phyloP scores from a whole-genome alignment of 805 yeast species.

The Cyberlindnera amylophila region DNA sequence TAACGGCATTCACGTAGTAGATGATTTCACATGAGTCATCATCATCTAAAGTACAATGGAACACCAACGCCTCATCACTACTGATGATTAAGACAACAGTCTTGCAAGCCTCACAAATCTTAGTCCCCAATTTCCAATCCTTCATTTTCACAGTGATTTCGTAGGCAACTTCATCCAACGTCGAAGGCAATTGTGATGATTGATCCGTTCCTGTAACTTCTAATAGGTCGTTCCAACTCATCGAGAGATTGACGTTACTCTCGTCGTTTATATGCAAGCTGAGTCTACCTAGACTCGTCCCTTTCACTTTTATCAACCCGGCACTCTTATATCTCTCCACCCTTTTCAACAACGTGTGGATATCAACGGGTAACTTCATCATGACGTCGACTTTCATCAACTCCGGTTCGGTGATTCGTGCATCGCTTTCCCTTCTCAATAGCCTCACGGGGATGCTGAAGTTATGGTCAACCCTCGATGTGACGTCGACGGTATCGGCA shows the following conservation, averaged over 20 bases:
- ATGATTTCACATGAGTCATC: slow-evolving; percentile 61
- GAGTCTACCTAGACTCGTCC: slow-evolving; percentile 46
- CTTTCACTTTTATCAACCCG: slow-evolving; percentile 47
- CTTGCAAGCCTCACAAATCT: slow-evolving; percentile 56
- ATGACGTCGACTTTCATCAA: slow-evolving; percentile 51
- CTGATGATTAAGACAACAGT: slow-evolving; percentile 57
- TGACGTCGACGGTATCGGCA: slow-evolving; percentile 39
- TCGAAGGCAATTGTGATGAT: slow-evolving; percentile 11
- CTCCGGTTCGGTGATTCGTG: slow-evolving; percentile 59
- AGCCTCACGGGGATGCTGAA: slow-evolving; percentile 70
- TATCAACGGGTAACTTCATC: slow-evolving; percentile 45
- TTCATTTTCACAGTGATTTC: slow-evolving; percentile 50
- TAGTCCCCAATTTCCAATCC: slow-evolving; percentile 68
- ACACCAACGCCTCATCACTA: slow-evolving; percentile 53
- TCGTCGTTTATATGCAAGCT: slow-evolving; percentile 54
- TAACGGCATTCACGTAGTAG: slow-evolving; percentile 45
- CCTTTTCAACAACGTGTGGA: slow-evolving; percentile 52
- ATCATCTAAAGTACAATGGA: slow-evolving; percentile 66
- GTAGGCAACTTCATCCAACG: slow-evolving; percentile 30
- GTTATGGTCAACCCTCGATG: slow-evolving; percentile 55
- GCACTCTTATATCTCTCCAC: slow-evolving; percentile 61
- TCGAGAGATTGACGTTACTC: slow-evolving; percentile 44
- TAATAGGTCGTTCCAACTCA: slow-evolving; percentile 56
- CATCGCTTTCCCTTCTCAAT: slow-evolving; percentile 50
- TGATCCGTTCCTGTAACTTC: slow-evolving; percentile 35